Base-by-base conservation (phyloP, 768 basidiomycete genomes). In the Arthromyces matolae region DNA sequence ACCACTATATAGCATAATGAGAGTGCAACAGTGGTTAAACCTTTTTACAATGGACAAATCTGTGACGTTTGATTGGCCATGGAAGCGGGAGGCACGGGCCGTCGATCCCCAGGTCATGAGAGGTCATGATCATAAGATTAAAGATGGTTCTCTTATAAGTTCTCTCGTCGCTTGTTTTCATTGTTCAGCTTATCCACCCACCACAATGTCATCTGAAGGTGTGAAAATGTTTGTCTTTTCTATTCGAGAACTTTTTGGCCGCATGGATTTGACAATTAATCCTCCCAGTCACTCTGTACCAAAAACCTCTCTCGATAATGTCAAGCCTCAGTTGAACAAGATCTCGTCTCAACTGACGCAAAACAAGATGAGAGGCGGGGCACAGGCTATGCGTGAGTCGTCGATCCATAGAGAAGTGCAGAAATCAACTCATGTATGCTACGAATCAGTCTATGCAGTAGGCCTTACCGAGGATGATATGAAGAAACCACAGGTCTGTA, bases 341-440 rank as follows among this genome's bases (percentile, higher is more conserved):
- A 75, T 83, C 53, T 92, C 89, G 38, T 69, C 75, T 49, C 78
- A 81, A 52, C 56, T 92, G 40, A 92, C 89, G 1, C 85, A 91
- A 66, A 74, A 83, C 61, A 91, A 91, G 66, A 70, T 71, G 48
- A 80, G 76, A 42, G 89, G 89, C 52, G 84, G 81, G 29, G 88
- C 89, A 8, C 88, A 92, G 65, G 89, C 89, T 28, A 92, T 92
- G 90, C 71, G 89, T 91, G 58, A 65, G 84, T 64, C 14, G 16
- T 45, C 19, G 19, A 39, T 33, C 16, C 29, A 14, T 32, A 24
- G 19, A 25, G 35, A 33, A 25, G 28, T 36, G 44, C 38, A 24
- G 42, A 33, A 31, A 16, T 34, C 20, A 8, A 31, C 33, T 18
- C 41, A 28, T n/a, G 41, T 45, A 23, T 22, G 24, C 43, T 25